Conservation (phyloP, 768 basidiomycete genomes). For the Kwoniella bestiolae region DNA sequence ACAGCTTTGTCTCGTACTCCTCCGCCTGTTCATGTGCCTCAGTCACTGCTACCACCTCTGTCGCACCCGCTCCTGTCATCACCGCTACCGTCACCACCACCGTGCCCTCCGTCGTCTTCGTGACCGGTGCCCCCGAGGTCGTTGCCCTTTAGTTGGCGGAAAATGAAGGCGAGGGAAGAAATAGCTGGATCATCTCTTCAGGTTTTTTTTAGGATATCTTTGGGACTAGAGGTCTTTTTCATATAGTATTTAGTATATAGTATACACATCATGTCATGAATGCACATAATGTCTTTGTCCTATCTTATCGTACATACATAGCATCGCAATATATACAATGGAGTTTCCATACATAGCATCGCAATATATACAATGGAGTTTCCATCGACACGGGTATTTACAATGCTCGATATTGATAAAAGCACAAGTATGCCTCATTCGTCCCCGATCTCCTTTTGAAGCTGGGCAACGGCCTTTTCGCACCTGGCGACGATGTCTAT, state of each 20-base stretch:
- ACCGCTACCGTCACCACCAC: constrained; percentile 22
- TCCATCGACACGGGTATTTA: background rate
- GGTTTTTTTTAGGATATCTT: background rate
- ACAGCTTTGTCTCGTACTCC: constrained; percentile 5
- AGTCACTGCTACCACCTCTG: constrained; percentile 10
- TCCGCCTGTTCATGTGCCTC: constrained; percentile 15
- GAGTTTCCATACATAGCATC: background rate
- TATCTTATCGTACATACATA: background rate
- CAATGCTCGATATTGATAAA: background rate
- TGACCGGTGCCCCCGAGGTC: background rate
- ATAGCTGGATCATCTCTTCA: background rate
- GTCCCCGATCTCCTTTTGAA: constrained; percentile 27
- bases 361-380: background rate
- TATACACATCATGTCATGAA: constrained; percentile 3
- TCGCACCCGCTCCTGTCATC: constrained; percentile 5
- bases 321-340: background rate
- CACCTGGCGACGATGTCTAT: constrained; percentile 28
- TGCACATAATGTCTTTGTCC: background rate
- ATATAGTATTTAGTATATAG: constrained; percentile 6
- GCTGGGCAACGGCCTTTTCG: constrained; percentile 19
- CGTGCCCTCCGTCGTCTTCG: constrained; percentile 15
- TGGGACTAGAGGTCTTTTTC: background rate
- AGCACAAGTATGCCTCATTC: background rate
- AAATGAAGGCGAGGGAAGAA: background rate
- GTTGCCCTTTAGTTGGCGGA: background rate